Base-by-base conservation (phyloP, 179 eudicot species). In the Camellia oleifera region DNA sequence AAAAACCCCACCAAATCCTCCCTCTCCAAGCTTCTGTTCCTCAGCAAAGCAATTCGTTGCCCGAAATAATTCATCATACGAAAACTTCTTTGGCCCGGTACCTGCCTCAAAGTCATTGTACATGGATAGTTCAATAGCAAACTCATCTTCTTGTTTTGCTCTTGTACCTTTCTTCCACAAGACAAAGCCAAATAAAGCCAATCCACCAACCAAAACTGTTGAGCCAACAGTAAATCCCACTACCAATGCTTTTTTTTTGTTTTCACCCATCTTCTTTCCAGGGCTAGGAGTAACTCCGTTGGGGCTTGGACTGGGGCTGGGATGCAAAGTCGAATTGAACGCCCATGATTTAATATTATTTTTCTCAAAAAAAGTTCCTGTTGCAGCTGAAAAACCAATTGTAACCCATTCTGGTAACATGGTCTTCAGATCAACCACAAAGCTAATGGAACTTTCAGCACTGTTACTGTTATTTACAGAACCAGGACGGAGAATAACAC, bases 331-430 rank as follows among this genome's bases (percentile, higher is more conserved):
- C n/a, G 92, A 89, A 62, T 32, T 74, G 69, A 90, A 90, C 11
- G 66, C 69, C 93, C 93, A 88, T 18, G 88, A 81, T 23, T 77
- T 64, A n/a, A 88, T 66, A 12, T 61, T 74, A 50, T 87, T 83
- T 77, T 65, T 77, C 57, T 83, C 83, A 3, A 40, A 12, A 46
- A 26, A n/a, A 1, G 0, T 0, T n/a, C 89, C 93, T 0, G 91
- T 89, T 15, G 93, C 13, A 65, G 86, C 87, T 45, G 93, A 84
- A 79, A 90, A 90, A 20, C 93, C 91, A 73, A 88, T 65, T 71
- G 54, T 77, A 8, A 88, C 83, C 53, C 5, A 67, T 40, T 87
- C 87, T 0, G 90, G 91, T 61, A 88, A 76, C 17, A 69, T 18
- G 0, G 62, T 53, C 12, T 86, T 85, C 61, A 90, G 76, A 75